Percentiles rank a stretch among this genome's conserved stretches.
These are phyloP conservation scores for Cadophora sp. DNA, from an alignment of 2,329 filamentous ascomycete genomes.

Conservation along the genomic window DNA sequence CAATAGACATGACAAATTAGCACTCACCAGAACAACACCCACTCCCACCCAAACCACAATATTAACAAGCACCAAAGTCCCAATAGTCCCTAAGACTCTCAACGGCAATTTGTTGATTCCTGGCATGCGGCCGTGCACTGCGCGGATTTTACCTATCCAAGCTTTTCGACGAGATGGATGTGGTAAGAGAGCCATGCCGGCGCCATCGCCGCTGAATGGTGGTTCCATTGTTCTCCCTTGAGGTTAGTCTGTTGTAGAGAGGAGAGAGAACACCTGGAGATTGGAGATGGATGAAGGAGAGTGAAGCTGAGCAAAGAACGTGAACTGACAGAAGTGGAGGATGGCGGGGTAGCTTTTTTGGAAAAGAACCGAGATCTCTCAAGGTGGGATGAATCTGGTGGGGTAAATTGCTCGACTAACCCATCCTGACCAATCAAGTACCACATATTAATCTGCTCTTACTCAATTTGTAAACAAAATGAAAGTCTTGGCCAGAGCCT, in stretches of 20 bases:
- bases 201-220: background rate
- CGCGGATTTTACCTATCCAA: constrained; percentile 8
- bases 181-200: background rate
- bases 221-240: background rate
- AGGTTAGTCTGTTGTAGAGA: background rate
- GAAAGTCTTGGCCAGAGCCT: constrained; percentile 8
- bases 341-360: constrained; percentile 9
- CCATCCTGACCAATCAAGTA: background rate
- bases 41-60: constrained; percentile 14
- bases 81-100: constrained; percentile 14
- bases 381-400: constrained; percentile 13
- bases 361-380: background rate
- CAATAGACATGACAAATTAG: background rate
- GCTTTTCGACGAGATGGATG: constrained; percentile 2
- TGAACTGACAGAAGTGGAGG: background rate
- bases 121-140: constrained; percentile 8
- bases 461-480: background rate
- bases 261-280: background rate
- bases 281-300: background rate
- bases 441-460: background rate
- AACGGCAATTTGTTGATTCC: constrained; percentile 12
- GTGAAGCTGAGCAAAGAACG: background rate
- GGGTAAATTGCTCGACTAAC: background rate
- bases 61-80: constrained; percentile 9
- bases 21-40: constrained; percentile 14